Conservation (phyloP, 2,329 filamentous ascomycete genomes). For the Leptographium lundbergii region DNA sequence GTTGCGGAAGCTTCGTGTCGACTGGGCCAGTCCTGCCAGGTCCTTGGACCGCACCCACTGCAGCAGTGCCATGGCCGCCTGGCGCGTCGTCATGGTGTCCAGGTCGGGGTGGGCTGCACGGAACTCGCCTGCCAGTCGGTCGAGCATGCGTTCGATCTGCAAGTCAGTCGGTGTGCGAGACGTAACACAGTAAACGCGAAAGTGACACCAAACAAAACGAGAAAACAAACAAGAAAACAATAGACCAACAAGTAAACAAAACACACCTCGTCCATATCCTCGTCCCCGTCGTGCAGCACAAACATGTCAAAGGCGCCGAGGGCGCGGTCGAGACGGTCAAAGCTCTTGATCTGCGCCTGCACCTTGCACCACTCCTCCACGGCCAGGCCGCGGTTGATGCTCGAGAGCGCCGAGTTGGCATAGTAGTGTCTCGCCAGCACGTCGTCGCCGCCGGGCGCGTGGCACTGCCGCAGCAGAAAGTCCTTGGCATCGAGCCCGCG, state of each 20-base stretch:
- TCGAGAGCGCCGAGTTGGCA: constrained; percentile 59
- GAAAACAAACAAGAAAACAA: too few relatives aligned
- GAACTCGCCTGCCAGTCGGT: constrained; percentile 48
- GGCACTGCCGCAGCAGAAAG: constrained; percentile 55
- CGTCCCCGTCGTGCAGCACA: constrained; percentile 56
- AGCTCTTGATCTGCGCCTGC: constrained; percentile 20
- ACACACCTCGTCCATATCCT: constrained; percentile 60
- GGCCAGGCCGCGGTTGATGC: constrained; percentile 69
- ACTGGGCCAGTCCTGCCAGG: constrained; percentile 23
- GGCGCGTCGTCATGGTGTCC: constrained; percentile 43
- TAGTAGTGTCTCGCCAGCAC: constrained; percentile 64
- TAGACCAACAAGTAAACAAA: too few relatives aligned
- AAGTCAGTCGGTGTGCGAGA: neutral
- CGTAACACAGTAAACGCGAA: neutral
- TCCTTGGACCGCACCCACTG: constrained; percentile 56
- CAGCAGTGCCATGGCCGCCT: constrained; percentile 56
- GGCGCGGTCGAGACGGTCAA: constrained; percentile 49
- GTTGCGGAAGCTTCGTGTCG: constrained; percentile 50
- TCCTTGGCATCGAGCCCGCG: constrained; percentile 85
- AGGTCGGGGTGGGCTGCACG: constrained; percentile 38
- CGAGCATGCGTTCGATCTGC: constrained; percentile 32
- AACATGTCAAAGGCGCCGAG: constrained; percentile 85
- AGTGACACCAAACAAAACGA: too few relatives aligned
- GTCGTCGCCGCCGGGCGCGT: constrained; percentile 47
- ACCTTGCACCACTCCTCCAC: constrained; percentile 63